Conservation (phyloP, 176 grass and related monocot genomes). For the Aegilops tauschii region DNA sequence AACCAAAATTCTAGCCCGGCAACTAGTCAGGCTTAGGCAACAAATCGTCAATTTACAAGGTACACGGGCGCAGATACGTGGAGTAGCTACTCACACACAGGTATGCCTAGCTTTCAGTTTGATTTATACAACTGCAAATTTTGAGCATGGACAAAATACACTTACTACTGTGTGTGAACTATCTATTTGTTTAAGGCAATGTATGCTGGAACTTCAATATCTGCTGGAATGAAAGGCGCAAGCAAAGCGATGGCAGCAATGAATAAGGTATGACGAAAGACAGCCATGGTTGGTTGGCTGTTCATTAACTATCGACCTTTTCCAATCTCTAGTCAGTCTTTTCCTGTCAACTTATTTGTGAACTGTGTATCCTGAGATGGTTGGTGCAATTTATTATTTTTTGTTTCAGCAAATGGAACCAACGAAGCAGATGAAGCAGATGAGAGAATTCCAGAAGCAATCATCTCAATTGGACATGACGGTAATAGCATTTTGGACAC, state of each 20-base stretch:
- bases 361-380: conserved; percentile 6
- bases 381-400: conserved; percentile 4
- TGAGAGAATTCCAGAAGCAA: conserved; percentile 98
- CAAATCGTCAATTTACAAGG: conserved; percentile 98
- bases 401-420: conserved; percentile 98
- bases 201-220: conserved; percentile 96
- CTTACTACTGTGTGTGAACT: background rate
- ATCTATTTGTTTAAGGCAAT: conserved; percentile 68
- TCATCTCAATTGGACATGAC: conserved; percentile 98
- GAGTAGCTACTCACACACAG: conserved; percentile 97
- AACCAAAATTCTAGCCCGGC: conserved; percentile 93
- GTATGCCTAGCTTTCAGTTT: conserved; percentile 21
- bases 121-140: background rate
- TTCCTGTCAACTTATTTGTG: conserved; percentile 11
- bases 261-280: conserved; percentile 76
- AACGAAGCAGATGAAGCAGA: conserved; percentile 79
- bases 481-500: conserved; percentile 47
- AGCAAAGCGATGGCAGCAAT: conserved; percentile 99
- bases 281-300: conserved; percentile 31
- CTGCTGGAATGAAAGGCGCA: conserved; percentile 98
- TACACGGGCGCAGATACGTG: conserved; percentile 89
- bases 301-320: background rate
- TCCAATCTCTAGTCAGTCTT: conserved; percentile 13
- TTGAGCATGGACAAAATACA: background rate
- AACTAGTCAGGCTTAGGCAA: conserved; percentile 89